phyloP scores from a whole-genome alignment of 352 stramenopile genomes.

The Phytophthora syringae region DNA sequence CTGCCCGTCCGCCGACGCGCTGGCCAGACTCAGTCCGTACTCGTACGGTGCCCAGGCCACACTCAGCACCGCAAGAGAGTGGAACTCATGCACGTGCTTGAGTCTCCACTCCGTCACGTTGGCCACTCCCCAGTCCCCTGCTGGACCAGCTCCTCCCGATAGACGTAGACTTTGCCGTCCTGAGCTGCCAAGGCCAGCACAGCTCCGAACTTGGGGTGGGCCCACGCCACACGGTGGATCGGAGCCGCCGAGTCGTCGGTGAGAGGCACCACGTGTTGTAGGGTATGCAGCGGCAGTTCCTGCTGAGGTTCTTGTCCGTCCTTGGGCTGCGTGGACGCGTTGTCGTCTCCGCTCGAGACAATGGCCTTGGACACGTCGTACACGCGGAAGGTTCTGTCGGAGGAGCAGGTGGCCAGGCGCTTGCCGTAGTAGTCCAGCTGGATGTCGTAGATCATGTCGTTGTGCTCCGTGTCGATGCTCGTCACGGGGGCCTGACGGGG shows the following conservation, averaged over 20 bases:
- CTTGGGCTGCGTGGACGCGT: slow-evolving; percentile 6
- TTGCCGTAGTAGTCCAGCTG: slow-evolving; percentile 91
- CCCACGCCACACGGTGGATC: slow-evolving; percentile 84
- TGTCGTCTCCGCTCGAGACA: slow-evolving; percentile 13
- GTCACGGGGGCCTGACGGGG: slow-evolving; percentile 48
- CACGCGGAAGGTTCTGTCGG: slow-evolving; percentile 83
- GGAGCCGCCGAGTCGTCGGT: slow-evolving; percentile 70
- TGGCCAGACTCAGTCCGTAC: slow-evolving; percentile 85
- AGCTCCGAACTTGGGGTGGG: slow-evolving; percentile 86
- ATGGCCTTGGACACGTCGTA: slow-evolving; percentile 80
- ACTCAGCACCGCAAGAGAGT: slow-evolving; percentile 76
- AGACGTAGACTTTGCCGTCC: slow-evolving; percentile 88
- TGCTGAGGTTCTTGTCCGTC: slow-evolving; percentile 10
- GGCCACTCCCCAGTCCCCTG: slow-evolving; percentile 31
- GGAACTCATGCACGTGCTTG: slow-evolving; percentile 81
- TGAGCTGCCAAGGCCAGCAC: slow-evolving; percentile 80
- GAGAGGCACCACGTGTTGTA: slow-evolving; percentile 73
- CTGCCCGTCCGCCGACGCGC: slow-evolving; percentile 78
- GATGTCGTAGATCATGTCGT: slow-evolving; percentile 91
- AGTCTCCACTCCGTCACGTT: slow-evolving; percentile 75
- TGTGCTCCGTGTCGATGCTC: slow-evolving; percentile 89
- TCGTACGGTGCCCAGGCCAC: slow-evolving; percentile 89
- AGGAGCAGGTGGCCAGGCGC: slow-evolving; percentile 80
- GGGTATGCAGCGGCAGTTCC: slow-evolving; percentile 38
- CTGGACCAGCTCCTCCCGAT: slow-evolving; percentile 77